Percentiles rank a stretch among this genome's conserved stretches.
These are phyloP conservation scores for Calocybe cyanea DNA, from an alignment of 768 basidiomycete genomes.

Conservation along the genomic window DNA sequence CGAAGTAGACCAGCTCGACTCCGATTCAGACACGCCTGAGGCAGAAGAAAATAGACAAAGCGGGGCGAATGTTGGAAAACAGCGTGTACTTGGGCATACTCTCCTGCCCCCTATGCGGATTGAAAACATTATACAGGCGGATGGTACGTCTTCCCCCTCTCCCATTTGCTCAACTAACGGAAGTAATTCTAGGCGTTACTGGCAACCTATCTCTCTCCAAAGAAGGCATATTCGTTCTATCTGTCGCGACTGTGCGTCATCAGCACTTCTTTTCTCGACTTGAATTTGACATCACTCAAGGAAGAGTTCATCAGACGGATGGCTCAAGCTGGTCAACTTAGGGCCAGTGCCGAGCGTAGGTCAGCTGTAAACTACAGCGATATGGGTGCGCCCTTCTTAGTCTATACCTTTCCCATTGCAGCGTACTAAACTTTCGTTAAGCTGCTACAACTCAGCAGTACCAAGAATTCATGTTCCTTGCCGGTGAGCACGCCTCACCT, in stretches of 20 bases:
- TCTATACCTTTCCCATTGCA: background rate
- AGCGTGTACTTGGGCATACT: constrained; percentile 61
- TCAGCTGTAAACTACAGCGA: constrained; percentile 65
- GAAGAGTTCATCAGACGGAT: constrained; percentile 85
- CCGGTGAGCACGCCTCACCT: constrained; percentile 35
- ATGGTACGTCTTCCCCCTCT: constrained; percentile 43
- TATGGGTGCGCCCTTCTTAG: constrained; percentile 51
- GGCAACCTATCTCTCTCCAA: constrained; percentile 67
- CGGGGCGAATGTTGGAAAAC: constrained; percentile 21
- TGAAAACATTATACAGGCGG: constrained; percentile 76
- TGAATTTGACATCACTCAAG: constrained; percentile 32
- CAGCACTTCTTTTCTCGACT: constrained; percentile 1
- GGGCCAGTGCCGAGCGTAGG: constrained; percentile 57
- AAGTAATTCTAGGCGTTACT: constrained; percentile 41
- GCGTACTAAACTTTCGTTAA: constrained; percentile 22
- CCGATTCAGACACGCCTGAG: constrained; percentile 44
- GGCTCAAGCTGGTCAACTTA: constrained; percentile 62
- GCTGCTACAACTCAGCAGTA: constrained; percentile 58
- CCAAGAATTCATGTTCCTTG: constrained; percentile 70
- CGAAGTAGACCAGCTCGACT: constrained; percentile 65
- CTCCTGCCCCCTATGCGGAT: constrained; percentile 63
- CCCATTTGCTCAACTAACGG: constrained; percentile 3
- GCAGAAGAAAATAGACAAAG: constrained; percentile 28
- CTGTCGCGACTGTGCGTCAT: constrained; percentile 65
- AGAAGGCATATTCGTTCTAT: constrained; percentile 70